These are phyloP conservation scores for Elongisporangium prolatum DNA, from an alignment of 352 stramenopile genomes.

Conservation along the genomic window DNA sequence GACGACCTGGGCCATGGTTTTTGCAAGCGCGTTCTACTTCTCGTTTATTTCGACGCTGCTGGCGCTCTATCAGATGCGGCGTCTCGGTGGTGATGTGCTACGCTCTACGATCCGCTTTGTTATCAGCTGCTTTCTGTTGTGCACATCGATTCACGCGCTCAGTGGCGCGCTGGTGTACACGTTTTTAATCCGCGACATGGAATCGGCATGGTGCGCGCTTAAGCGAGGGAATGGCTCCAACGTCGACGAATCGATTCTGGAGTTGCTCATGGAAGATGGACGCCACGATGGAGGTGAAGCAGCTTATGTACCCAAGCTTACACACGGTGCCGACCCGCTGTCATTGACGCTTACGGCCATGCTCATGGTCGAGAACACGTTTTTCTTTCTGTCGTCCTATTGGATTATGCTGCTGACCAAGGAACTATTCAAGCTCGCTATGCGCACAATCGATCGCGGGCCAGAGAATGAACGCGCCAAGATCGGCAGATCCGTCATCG, in stretches of 20 bases:
- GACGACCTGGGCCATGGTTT: constrained; percentile 53
- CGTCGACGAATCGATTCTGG: constrained; percentile 12
- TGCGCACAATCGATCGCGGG: constrained; percentile 50
- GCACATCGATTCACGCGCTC: constrained; percentile 45
- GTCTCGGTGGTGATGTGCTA: constrained; percentile 57
- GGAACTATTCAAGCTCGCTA: constrained; percentile 60
- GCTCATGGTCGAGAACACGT: constrained; percentile 53
- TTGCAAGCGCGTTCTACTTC: constrained; percentile 43
- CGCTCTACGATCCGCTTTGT: constrained; percentile 70
- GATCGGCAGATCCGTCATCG: constrained; percentile 44
- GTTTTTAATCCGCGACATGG: constrained; percentile 33
- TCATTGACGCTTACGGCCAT: constrained; percentile 37
- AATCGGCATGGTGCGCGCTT: not conserved
- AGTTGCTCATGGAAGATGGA: constrained; percentile 34
- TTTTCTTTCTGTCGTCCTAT: constrained; percentile 63
- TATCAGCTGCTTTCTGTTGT: constrained; percentile 53
- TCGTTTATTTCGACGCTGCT: constrained; percentile 50
- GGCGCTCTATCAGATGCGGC: constrained; percentile 56
- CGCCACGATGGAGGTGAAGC: constrained; percentile 47
- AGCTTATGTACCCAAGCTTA: constrained; percentile 57
- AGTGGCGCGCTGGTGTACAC: constrained; percentile 50
- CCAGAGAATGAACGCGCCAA: constrained; percentile 34
- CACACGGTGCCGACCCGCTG: constrained; percentile 34
- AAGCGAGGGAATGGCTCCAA: constrained; percentile 3
- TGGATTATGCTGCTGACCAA: constrained; percentile 55